A percentile compares a stretch with the other conserved stretches of the same genome.
Evolutionary conservation across 108 stramenopile species (phyloP).

Genomic region (Craspedostauros australis): DNA sequence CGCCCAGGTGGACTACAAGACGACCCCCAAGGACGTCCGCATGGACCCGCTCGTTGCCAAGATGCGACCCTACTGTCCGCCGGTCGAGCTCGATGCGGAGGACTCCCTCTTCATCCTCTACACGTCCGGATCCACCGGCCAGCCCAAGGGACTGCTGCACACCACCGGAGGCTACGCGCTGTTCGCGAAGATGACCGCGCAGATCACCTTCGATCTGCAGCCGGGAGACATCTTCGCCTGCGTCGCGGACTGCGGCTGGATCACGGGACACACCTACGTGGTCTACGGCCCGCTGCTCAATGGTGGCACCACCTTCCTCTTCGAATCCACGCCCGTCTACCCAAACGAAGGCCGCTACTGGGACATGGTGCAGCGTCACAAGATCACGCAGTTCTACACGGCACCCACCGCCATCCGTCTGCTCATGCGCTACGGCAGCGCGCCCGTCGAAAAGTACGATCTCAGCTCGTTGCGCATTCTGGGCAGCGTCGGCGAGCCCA

Average conservation of each 20-base stretch:
- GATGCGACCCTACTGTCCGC: constrained; percentile 92
- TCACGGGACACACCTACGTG: constrained; percentile 97
- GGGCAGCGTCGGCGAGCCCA: constrained; percentile 97
- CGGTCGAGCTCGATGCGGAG: constrained; percentile 91
- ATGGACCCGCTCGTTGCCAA: constrained; percentile 77
- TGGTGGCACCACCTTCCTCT: constrained; percentile 91
- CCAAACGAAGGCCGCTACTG: constrained; percentile 93
- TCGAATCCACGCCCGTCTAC: constrained; percentile 93
- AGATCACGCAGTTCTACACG: constrained; percentile 81
- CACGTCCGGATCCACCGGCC: constrained; percentile 94
- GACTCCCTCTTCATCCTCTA: constrained; percentile 96
- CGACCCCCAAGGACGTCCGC: constrained; percentile 67
- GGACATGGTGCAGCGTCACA: constrained; percentile 88
- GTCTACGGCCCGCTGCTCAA: constrained; percentile 94
- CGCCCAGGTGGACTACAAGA: constrained; percentile 28
- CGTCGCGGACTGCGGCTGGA: constrained; percentile 90
- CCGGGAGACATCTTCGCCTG: constrained; percentile 18
- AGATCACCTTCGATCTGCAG: constrained; percentile 73
- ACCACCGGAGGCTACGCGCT: constrained; percentile 93
- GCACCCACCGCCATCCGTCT: constrained; percentile 98
- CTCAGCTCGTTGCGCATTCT: constrained; percentile 77
- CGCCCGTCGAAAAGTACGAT: constrained; percentile 78
- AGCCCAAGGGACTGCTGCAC: constrained; percentile 93
- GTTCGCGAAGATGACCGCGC: constrained; percentile 81
- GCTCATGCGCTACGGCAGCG: constrained; percentile 93